Evolutionary conservation across 768 basidiomycete species (phyloP), one percentile per base, ranked within the genome.

Genomic region (Termitomyces sp.): DNA sequence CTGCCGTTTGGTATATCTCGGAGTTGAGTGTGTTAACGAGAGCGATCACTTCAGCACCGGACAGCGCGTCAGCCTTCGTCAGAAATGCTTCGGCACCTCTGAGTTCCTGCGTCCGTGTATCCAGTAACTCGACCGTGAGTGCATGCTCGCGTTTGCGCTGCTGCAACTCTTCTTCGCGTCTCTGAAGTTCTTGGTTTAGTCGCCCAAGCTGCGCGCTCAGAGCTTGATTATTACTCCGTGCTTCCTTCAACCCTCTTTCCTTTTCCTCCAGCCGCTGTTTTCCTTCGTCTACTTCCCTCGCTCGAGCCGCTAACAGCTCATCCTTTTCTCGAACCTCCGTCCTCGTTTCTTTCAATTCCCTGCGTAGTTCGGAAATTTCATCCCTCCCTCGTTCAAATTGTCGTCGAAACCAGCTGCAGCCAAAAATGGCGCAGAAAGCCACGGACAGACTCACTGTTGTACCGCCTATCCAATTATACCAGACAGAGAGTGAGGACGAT

Each of bases 1-100:
- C 76, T 2, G 80, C 77, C 16, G 74, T 74, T 61, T 83, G 79
- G 32, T 73, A 73, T 31, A 82, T 77, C 57, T 76, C 75, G 7
- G 76, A 66, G 50, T 83, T 79, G n/a, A 84, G 65, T 16, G 69
- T 68, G 47, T 76, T 72, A 14, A 84, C 67, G 61, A 78, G 73
- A 2, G 58, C 64, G 29, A 75, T 68, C 14, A 83, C 73, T 32
- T 83, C 79, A 20, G 71, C 70, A 4, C 73, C 74, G 4, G 81
- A 76, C 46, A 75, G 67, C 0, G 66, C 42, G 57, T 82, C 80
- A 0, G 72, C 74, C 18, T 71, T 77, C 2, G 72, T 71, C 46
- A 79, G 68, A 69, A 74, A 80, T 46, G 68, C 72, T 63, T 79
- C 79, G 9, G 75, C 76, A 6, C 74, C 77, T 31, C 73, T 72